Evolutionary conservation across 139 green algal species (phyloP).

Genomic region (Chlorella sp.): DNA sequence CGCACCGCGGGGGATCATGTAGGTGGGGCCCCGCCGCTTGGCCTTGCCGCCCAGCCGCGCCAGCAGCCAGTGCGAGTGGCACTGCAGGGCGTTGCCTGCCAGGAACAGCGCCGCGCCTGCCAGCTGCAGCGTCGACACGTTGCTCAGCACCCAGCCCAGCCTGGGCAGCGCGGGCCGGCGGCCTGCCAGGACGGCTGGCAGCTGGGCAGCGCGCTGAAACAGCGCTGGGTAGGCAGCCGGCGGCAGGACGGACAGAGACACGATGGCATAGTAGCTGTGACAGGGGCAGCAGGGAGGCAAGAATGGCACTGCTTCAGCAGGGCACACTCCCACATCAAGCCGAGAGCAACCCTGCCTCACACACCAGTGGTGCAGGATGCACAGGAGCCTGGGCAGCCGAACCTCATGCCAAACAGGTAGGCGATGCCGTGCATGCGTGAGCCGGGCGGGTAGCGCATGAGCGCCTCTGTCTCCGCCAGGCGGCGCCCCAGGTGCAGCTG

Average conservation of each 20-base stretch:
- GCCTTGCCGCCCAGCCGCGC: constrained; percentile 39
- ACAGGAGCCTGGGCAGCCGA: not conserved
- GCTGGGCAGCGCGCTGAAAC: not conserved
- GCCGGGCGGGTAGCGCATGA: constrained; percentile 61
- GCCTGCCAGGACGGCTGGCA: not conserved
- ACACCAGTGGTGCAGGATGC: too few relatives aligned
- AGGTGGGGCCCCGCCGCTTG: not conserved
- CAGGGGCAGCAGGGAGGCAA: not conserved
- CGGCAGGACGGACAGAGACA: constrained; percentile 70
- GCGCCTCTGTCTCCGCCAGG: constrained; percentile 57
- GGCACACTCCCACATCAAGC: not conserved
- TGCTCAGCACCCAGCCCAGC: not conserved
- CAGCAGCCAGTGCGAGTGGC: constrained; percentile 60
- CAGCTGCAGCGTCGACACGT: constrained; percentile 9
- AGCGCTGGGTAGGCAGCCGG: not conserved
- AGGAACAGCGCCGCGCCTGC: constrained; percentile 57
- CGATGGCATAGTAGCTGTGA: constrained; percentile 76
- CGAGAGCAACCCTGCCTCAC: too few relatives aligned
- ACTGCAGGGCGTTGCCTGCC: constrained; percentile 64
- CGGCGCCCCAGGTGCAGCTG: constrained; percentile 72
- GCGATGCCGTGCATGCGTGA: constrained; percentile 85
- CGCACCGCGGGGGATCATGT: constrained; percentile 47
- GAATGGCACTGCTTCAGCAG: not conserved
- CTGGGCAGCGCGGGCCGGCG: not conserved
- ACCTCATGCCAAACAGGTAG: constrained; percentile 81